Base-by-base conservation (phyloP, 1,284 basidiomycete genomes). In the Vanrija sp. region DNA sequence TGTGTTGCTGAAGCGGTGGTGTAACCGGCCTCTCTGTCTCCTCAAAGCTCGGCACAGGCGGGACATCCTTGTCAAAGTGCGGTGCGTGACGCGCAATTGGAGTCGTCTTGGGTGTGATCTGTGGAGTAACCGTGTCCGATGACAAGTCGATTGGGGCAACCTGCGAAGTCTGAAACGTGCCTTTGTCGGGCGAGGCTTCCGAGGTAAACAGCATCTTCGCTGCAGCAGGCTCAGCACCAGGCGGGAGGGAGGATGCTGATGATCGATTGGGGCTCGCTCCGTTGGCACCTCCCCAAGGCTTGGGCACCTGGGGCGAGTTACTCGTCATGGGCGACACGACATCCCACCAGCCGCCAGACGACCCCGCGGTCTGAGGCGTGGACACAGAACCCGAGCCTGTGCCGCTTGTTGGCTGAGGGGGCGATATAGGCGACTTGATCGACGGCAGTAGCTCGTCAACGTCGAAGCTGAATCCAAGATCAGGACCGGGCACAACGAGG, bases 171-270 rank as follows among this genome's bases (percentile, higher is more conserved):
- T 22, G 27, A 18, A 27, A 1, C 23, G 22, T 45, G 8, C 23
- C 23, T 7, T 18, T 9, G 7, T 35, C 45, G 18, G 24, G 18
- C 24, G 20, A 36, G n/a, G 37, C 31, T 18, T 19, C 27, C 27
- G 22, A 31, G 4, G 45, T 35, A 27, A 36, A 22, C 20, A 45
- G 18, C 12, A 20, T 16, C n/a, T 25, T 8, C 9, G n/a, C 18
- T 19, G 22, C 23, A 41, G 68, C 62, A 1, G 66, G 53, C 41
- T 64, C 63, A 2, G 68, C 66, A 2, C 66, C 66, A 9, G 66
- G 65, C 6, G 68, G 31, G 12, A n/a, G 22, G 7, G 20, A n/a
- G 41, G 27, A 25, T 23, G 38, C 19, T 39, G 38, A 39, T n/a
- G 38, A n/a, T 9, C 31, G 41, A 2, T 14, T 49, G 24, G 24